Base-by-base conservation (phyloP, 2,329 filamentous ascomycete species). In the Lasiodiplodia sp. region DNA sequence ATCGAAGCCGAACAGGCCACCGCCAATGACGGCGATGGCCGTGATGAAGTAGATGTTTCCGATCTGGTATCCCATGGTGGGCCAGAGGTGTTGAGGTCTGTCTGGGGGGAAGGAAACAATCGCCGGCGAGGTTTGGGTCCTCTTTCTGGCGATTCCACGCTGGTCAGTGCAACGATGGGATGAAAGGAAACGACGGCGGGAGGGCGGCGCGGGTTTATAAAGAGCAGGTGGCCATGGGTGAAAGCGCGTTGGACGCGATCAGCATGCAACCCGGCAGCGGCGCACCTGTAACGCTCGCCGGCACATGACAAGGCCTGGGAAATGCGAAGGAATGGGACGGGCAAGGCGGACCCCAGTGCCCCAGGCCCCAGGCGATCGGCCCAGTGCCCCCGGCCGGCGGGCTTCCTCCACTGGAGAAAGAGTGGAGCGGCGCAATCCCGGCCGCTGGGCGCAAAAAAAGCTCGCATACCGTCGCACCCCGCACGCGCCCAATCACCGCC, bases 1-100 rank as follows among this genome's bases (percentile, higher is more conserved):
- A 92, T 91, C 91, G 75, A 92, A 92, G 74, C 91, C 91, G 74
- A 92, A 92, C n/a, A 92, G 84, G 34, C 86, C 87, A 75, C 89
- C 90, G 72, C 89, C 89, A 82, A 82, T 81, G 73, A 86, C 82
- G 78, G 85, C 81, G 75, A 86, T 86, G 75, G 84, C 84, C 66
- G 86, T 84, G 71, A 88, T 86, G 68, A 84, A 77, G 74, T 89
- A 88, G 72, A 88, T 84, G 71, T 88, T 88, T 28, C 86, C 84
- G 66, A 87, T 83, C 67, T 68, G n/a, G 49, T 49, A 64, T 7
- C 28, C 34, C 67, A 68, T 68, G 58, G 44, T 11, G 57, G 67
- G 44, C 44, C 44, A 47, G 23, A n/a, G 25, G 38, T 21, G 49
- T 40, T 49, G 44, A 7, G 11, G 21, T n/a, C n/a, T 23, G 38